These are phyloP conservation scores for Fusarium torreyae DNA, from an alignment of 2,329 filamentous ascomycete species.

Conservation along the genomic window DNA sequence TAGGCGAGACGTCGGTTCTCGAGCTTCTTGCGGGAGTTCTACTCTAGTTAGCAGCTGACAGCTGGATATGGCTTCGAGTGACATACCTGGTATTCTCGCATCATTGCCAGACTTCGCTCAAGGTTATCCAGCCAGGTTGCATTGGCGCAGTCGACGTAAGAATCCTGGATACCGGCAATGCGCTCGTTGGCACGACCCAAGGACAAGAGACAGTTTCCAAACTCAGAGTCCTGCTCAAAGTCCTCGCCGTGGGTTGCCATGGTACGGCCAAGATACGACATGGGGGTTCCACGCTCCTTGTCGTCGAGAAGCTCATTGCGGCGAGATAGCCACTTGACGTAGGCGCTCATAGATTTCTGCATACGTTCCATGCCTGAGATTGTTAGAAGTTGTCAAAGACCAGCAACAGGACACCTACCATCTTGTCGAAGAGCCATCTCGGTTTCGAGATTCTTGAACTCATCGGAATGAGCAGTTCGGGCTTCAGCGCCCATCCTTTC, in stretches of 20 bases:
- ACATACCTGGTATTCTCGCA: constrained; percentile 96
- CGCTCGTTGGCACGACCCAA: constrained; percentile 89
- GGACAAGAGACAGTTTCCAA: constrained; percentile 87
- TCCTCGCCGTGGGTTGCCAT: constrained; percentile 94
- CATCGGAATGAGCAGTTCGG: constrained; percentile 88
- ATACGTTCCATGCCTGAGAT: constrained; percentile 87
- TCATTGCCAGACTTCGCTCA: constrained; percentile 89
- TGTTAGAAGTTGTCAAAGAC: constrained; percentile 23
- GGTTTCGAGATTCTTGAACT: constrained; percentile 90
- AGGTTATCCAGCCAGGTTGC: constrained; percentile 92
- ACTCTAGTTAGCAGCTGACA: constrained; percentile 50
- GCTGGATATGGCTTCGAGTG: background rate
- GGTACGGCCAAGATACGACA: constrained; percentile 83
- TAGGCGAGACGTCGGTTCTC: constrained; percentile 91
- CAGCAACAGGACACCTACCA: constrained; percentile 67
- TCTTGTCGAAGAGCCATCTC: constrained; percentile 94
- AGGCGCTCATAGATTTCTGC: constrained; percentile 86
- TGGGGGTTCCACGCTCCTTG: constrained; percentile 87
- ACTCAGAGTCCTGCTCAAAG: constrained; percentile 91
- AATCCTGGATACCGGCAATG: constrained; percentile 87
- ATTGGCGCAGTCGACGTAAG: constrained; percentile 83
- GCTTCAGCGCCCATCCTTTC: constrained; percentile 95
- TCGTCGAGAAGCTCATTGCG: constrained; percentile 85
- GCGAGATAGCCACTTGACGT: constrained; percentile 89
- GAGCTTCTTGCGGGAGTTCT: constrained; percentile 90